phyloP scores from a whole-genome alignment of 148 eudicot species.

The Fagopyrum esculentum region DNA sequence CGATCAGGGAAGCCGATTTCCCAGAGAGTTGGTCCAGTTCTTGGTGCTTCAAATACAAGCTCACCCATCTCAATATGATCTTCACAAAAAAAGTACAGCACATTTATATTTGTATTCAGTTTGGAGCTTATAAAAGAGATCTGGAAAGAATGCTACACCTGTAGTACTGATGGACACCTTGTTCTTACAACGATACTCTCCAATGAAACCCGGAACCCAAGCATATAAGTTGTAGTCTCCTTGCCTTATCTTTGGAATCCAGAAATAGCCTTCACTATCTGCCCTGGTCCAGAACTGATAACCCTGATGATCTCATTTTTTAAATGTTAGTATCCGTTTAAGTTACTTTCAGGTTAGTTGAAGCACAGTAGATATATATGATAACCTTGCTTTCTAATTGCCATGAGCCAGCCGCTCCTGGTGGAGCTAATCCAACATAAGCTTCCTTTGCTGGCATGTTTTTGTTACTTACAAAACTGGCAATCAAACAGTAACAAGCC shows the following conservation, averaged over 20 bases:
- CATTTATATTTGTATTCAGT: not conserved
- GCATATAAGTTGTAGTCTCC: slow-evolving; percentile 42
- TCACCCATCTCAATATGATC: slow-evolving; percentile 25
- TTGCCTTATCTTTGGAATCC: slow-evolving; percentile 33
- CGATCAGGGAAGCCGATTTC: slow-evolving; percentile 55
- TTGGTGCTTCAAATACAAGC: slow-evolving; percentile 42
- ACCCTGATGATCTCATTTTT: slow-evolving; percentile 26
- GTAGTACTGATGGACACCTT: not conserved
- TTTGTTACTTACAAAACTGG: slow-evolving; percentile 2
- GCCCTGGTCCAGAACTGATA: slow-evolving; percentile 63
- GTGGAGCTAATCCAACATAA: slow-evolving; percentile 45
- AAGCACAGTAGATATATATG: not conserved
- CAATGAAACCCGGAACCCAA: slow-evolving; percentile 48
- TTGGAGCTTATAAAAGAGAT: not conserved
- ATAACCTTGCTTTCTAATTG: slow-evolving; percentile 56
- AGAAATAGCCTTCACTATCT: slow-evolving; percentile 40
- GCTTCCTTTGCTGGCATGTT: slow-evolving; percentile 31
- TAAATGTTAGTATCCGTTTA: not conserved
- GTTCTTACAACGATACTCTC: slow-evolving; percentile 35
- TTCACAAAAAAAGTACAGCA: slow-evolving; percentile 14
- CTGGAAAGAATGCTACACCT: not conserved
- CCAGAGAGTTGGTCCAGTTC: slow-evolving; percentile 47
- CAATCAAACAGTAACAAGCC: not conserved
- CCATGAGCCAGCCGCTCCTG: slow-evolving; percentile 61
- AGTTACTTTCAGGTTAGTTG: not conserved